Evolutionary conservation across 768 basidiomycete species (phyloP).

Genomic region (Udeniomyces megalosporus): DNA sequence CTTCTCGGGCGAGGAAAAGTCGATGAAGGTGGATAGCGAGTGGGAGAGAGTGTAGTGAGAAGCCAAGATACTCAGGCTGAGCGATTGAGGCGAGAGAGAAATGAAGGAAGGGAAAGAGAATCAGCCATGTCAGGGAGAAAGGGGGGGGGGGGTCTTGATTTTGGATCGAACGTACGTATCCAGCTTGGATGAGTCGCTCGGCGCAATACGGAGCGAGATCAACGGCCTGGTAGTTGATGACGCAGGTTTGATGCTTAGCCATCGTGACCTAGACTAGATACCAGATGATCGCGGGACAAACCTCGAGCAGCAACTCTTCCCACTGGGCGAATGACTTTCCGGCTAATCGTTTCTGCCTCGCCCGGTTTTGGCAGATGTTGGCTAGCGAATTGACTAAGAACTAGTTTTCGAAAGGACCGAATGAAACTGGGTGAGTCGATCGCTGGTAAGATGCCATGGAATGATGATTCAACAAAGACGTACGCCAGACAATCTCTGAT

Average conservation of each 20-base stretch:
- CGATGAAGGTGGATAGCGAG: slow-evolving; percentile 8
- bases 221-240: neutral
- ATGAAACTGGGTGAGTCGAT: neutral
- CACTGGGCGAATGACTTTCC: slow-evolving; percentile 8
- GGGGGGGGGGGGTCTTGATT: too few species aligned
- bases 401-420: neutral
- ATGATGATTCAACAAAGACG: too few species aligned
- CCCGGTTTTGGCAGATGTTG: slow-evolving; percentile 12
- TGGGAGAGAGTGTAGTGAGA: slow-evolving; percentile 1
- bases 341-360: slow-evolving; percentile 4
- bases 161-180: slow-evolving; percentile 5
- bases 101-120: neutral
- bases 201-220: neutral
- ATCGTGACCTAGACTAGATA: neutral
- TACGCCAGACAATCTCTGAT: slow-evolving; percentile 11
- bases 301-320: slow-evolving; percentile 13
- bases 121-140: neutral
- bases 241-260: neutral
- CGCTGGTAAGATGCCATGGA: neutral
- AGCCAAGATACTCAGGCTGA: neutral
- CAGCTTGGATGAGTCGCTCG: neutral
- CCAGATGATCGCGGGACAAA: neutral
- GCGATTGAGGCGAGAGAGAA: neutral
- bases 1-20: slow-evolving; percentile 1
- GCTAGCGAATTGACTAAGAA: slow-evolving; percentile 8